A percentile compares a stretch with the other conserved stretches of the same genome.
Evolutionary conservation across 179 eudicot species (phyloP).

Genomic region (Silene vulgaris): DNA sequence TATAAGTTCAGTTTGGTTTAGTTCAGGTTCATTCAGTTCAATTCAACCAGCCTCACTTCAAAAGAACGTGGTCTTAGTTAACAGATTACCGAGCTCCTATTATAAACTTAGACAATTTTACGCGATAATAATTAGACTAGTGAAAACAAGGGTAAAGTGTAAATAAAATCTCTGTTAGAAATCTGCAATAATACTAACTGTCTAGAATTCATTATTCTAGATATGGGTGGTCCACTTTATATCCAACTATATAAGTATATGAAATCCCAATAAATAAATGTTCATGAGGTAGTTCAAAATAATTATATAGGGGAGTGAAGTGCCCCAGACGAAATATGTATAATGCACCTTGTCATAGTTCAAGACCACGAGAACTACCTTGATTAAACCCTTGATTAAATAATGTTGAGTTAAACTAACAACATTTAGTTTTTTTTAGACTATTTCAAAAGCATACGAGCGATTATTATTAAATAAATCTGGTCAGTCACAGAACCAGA

Average conservation of each 20-base stretch:
- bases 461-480: not conserved
- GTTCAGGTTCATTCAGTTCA: too few species aligned
- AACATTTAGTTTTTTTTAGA: not conserved
- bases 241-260: not conserved
- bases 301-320: conserved; percentile 19
- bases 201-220: conserved; percentile 1
- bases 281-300: conserved; percentile 11
- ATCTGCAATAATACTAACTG: not conserved
- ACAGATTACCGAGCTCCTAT: too few species aligned
- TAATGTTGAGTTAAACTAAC: not conserved
- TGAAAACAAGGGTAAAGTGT: not conserved
- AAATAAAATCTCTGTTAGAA: not conserved
- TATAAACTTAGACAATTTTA: not conserved
- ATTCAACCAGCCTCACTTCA: too few species aligned
- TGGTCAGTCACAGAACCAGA: not conserved
- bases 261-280: conserved; percentile 10
- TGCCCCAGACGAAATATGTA: conserved; percentile 26
- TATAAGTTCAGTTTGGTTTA: too few species aligned
- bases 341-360: conserved; percentile 21
- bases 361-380: conserved; percentile 21
- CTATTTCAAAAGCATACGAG: not conserved
- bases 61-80: too few species aligned
- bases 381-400: conserved; percentile 19
- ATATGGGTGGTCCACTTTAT: conserved; percentile 16
- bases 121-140: not conserved